A percentile compares a stretch with the other conserved stretches of the same genome.
These are phyloP conservation scores for Geoglossum glabrum DNA, from an alignment of 495 filamentous ascomycete genomes.

Conservation along the genomic window DNA sequence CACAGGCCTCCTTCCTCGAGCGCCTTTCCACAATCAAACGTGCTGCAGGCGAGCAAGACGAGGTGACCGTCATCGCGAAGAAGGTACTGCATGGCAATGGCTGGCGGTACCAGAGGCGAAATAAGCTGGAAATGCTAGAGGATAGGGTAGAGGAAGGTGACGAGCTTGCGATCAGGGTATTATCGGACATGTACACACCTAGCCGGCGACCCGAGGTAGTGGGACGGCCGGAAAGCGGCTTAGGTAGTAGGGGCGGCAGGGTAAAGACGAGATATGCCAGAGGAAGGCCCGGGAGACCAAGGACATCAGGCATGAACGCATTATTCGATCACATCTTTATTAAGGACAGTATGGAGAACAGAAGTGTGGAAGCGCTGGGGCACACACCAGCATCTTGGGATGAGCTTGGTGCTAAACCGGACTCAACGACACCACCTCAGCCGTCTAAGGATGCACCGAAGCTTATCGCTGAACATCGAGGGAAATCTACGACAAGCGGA, in stretches of 20 bases:
- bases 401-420: neutral
- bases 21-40: slow-evolving; percentile 22
- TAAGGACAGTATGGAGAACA: neutral
- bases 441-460: neutral
- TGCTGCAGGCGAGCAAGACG: slow-evolving; percentile 31
- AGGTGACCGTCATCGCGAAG: slow-evolving; percentile 26
- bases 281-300: neutral
- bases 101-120: slow-evolving; percentile 1
- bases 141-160: neutral
- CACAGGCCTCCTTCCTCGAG: slow-evolving; percentile 12
- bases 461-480: neutral
- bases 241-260: neutral
- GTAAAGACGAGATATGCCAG: neutral
- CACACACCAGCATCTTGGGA: neutral
- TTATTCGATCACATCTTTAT: neutral
- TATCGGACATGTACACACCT: neutral
- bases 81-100: slow-evolving; percentile 7
- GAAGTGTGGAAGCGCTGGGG: neutral
- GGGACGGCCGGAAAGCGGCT: neutral
- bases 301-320: neutral
- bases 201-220: neutral
- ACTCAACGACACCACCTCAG: neutral
- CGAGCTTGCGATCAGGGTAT: neutral
- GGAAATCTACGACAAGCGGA: neutral
- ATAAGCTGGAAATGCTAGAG: neutral